These are phyloP conservation scores for Globisporangium emineosum DNA, from an alignment of 352 stramenopile genomes.

Conservation along the genomic window DNA sequence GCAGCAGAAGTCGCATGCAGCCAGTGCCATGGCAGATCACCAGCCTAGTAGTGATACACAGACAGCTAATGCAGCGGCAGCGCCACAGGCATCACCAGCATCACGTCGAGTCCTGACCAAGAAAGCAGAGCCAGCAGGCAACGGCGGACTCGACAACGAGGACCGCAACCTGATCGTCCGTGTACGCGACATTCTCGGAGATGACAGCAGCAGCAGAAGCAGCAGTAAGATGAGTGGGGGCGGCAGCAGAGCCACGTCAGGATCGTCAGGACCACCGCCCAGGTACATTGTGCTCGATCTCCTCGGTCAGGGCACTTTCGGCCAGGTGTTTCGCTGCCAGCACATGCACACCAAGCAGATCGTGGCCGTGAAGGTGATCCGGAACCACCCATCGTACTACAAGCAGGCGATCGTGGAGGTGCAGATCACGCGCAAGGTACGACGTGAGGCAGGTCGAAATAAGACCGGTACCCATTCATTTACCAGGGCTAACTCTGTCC, in stretches of 20 bases:
- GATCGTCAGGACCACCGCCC: not conserved
- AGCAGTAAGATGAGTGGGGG: not conserved
- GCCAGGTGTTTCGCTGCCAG: slow-evolving; percentile 47
- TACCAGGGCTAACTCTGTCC: not conserved
- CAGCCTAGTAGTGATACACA: not conserved
- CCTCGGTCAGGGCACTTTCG: slow-evolving; percentile 89
- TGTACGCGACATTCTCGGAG: slow-evolving; percentile 34
- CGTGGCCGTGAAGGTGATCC: slow-evolving; percentile 97
- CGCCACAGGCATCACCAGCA: not conserved
- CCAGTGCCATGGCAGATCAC: not conserved
- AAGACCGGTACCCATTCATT: too few relatives aligned
- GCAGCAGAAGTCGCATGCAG: not conserved
- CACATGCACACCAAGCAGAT: slow-evolving; percentile 59
- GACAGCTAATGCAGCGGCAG: not conserved
- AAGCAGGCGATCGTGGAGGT: slow-evolving; percentile 94
- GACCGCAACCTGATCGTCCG: slow-evolving; percentile 51
- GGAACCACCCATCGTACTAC: slow-evolving; percentile 92
- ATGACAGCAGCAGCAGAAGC: not conserved
- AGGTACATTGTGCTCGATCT: slow-evolving; percentile 90
- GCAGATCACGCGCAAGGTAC: slow-evolving; percentile 85
- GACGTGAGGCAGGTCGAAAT: too few relatives aligned
- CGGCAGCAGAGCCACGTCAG: slow-evolving; percentile 13
- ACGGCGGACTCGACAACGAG: slow-evolving; percentile 43
- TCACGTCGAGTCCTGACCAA: slow-evolving; percentile 37
- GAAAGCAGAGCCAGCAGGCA: slow-evolving; percentile 31